Conservation (phyloP, 2,329 filamentous ascomycete genomes). For the Lasiodiplodia citricola region DNA sequence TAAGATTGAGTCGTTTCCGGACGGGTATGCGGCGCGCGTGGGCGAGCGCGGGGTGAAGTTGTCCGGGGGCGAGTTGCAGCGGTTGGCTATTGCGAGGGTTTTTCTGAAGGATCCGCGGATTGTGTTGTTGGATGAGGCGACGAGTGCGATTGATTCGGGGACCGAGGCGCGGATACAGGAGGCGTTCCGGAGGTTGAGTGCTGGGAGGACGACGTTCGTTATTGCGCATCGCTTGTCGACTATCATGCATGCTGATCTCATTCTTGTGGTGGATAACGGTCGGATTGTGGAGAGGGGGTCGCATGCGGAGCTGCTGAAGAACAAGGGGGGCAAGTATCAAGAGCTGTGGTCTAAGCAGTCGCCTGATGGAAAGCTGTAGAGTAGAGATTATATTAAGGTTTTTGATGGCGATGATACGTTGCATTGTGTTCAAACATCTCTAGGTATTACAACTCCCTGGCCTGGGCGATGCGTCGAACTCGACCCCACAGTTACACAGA, state of each 20-base stretch:
- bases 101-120: conserved; percentile 71
- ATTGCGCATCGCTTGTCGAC: conserved; percentile 80
- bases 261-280: conserved; percentile 74
- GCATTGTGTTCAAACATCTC: too few relatives aligned
- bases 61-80: conserved; percentile 84
- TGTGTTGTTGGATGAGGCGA: conserved; percentile 77
- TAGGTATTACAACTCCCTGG: too few relatives aligned
- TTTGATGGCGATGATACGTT: too few relatives aligned
- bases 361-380: background rate
- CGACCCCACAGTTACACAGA: too few relatives aligned
- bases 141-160: conserved; percentile 66
- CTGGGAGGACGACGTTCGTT: conserved; percentile 73
- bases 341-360: conserved; percentile 73
- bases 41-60: conserved; percentile 80
- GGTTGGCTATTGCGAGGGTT: conserved; percentile 75
- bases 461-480: too few relatives aligned
- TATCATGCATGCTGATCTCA: conserved; percentile 80
- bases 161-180: conserved; percentile 62
- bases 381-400: too few relatives aligned
- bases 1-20: conserved; percentile 5
- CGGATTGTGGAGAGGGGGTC: conserved; percentile 74
- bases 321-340: conserved; percentile 67
- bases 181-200: conserved; percentile 64
- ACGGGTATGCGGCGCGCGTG: conserved; percentile 75
- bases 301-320: conserved; percentile 72